Conservation (phyloP, 1,284 basidiomycete species). For the Trametes sp. region DNA sequence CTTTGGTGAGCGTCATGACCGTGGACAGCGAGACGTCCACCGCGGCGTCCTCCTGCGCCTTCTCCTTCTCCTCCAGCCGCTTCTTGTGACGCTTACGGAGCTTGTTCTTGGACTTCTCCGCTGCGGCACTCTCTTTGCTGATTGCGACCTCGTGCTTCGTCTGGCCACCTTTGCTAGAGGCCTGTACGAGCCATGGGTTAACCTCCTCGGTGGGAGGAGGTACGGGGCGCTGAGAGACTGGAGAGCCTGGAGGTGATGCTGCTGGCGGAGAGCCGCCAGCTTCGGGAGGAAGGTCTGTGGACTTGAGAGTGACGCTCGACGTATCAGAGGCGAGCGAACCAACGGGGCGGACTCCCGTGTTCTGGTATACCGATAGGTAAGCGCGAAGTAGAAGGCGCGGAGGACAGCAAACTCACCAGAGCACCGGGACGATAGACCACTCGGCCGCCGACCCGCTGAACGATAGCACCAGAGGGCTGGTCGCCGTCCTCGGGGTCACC, state of each 20-base stretch:
- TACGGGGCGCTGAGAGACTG: conserved; percentile 23
- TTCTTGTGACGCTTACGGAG: conserved; percentile 70
- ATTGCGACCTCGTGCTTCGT: conserved; percentile 76
- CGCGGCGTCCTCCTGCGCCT: conserved; percentile 72
- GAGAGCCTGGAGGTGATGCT: conserved; percentile 27
- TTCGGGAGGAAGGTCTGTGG: conserved; percentile 56
- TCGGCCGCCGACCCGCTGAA: conserved; percentile 66
- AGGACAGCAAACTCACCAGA: conserved; percentile 42
- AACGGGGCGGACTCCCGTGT: conserved; percentile 40
- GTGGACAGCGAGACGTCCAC: conserved; percentile 78
- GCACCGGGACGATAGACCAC: conserved; percentile 61
- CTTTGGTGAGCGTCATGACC: conserved; percentile 49
- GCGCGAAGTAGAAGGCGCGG: background rate
- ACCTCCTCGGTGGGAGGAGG: conserved; percentile 34
- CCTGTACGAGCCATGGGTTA: conserved; percentile 79
- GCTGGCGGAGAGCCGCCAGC: conserved; percentile 38
- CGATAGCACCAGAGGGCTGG: conserved; percentile 44
- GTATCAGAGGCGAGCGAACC: conserved; percentile 65
- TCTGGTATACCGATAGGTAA: conserved; percentile 14
- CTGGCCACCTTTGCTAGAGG: conserved; percentile 50
- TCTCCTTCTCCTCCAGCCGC: conserved; percentile 59
- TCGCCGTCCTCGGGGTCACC: conserved; percentile 45
- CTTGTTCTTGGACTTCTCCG: conserved; percentile 73
- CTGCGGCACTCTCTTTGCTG: conserved; percentile 64
- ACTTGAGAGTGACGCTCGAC: conserved; percentile 73